These are phyloP conservation scores for Suillus subaureus DNA, from an alignment of 768 basidiomycete species.

Conservation along the genomic window DNA sequence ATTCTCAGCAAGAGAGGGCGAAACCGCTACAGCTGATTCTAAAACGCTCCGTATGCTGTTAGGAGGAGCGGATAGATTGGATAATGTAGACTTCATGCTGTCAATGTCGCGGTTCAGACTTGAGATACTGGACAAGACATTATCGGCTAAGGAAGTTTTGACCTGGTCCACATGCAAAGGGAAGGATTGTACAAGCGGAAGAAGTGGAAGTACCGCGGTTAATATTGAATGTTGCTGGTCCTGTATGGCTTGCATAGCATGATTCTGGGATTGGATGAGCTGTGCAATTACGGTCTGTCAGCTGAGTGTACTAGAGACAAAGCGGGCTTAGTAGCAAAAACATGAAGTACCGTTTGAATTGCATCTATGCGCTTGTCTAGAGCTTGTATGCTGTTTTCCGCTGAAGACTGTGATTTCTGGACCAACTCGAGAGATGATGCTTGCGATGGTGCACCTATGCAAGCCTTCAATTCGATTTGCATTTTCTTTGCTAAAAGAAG, in stretches of 20 bases:
- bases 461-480: conserved; percentile 60
- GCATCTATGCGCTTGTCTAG: conserved; percentile 60
- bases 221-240: conserved; percentile 63
- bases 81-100: conserved; percentile 13
- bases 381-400: conserved; percentile 40
- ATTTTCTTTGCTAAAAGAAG: conserved; percentile 55
- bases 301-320: conserved; percentile 23
- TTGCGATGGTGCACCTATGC: conserved; percentile 62
- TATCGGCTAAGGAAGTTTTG: conserved; percentile 21
- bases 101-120: conserved; percentile 20
- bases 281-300: conserved; percentile 21
- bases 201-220: conserved; percentile 54
- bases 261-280: conserved; percentile 54
- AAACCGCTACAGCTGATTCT: no score
- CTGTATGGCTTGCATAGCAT: conserved; percentile 47
- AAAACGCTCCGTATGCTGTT: neutral
- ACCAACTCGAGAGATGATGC: conserved; percentile 38
- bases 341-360: conserved; percentile 47
- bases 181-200: conserved; percentile 62
- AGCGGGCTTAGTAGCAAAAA: conserved; percentile 17
- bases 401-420: conserved; percentile 43
- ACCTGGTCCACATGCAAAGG: conserved; percentile 51
- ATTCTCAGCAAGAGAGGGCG: neutral
- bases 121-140: conserved; percentile 20
- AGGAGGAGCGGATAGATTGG: neutral